Conservation (phyloP, 2,329 filamentous ascomycete species). For the Tolypocladium ovalisporum region DNA sequence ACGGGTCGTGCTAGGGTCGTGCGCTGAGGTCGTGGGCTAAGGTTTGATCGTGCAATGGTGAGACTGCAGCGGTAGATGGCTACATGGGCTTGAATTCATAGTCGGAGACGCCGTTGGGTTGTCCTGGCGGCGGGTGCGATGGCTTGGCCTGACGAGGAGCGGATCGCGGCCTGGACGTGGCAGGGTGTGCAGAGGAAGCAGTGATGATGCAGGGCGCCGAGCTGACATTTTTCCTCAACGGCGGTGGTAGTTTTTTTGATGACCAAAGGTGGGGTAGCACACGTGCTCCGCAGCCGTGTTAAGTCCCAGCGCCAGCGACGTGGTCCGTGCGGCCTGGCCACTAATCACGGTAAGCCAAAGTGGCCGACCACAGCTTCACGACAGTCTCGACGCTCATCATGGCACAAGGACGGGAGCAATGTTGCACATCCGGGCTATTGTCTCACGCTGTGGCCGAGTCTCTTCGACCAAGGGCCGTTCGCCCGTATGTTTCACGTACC, state of each 20-base stretch:
- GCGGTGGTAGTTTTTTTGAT: constrained; percentile 14
- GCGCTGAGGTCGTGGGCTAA: not conserved
- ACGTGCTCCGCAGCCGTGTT: constrained; percentile 14
- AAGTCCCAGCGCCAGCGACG: not conserved
- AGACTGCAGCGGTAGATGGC: not conserved
- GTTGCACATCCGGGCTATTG: constrained; percentile 11
- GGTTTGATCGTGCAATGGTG: not conserved
- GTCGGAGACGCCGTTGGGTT: not conserved
- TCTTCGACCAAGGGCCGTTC: not conserved
- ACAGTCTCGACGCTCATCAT: not conserved
- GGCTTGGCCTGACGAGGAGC: not conserved
- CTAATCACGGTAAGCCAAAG: too few relatives aligned
- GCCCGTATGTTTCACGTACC: not conserved
- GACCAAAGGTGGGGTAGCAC: constrained; percentile 13
- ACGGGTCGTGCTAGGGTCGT: not conserved
- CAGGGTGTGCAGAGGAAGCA: not conserved
- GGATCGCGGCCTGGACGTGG: not conserved
- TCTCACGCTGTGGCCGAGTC: not conserved
- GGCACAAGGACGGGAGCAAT: not conserved
- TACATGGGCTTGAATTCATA: not conserved
- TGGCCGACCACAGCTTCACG: not conserved
- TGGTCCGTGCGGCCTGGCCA: not conserved
- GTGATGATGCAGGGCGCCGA: constrained; percentile 7
- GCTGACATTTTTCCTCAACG: constrained; percentile 9
- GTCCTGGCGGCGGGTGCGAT: not conserved